A percentile compares a stretch with the other conserved stretches of the same genome.
Evolutionary conservation across 176 grass and related monocot species (phyloP).

Genomic region (bread wheat (Triticum aestivum)): DNA sequence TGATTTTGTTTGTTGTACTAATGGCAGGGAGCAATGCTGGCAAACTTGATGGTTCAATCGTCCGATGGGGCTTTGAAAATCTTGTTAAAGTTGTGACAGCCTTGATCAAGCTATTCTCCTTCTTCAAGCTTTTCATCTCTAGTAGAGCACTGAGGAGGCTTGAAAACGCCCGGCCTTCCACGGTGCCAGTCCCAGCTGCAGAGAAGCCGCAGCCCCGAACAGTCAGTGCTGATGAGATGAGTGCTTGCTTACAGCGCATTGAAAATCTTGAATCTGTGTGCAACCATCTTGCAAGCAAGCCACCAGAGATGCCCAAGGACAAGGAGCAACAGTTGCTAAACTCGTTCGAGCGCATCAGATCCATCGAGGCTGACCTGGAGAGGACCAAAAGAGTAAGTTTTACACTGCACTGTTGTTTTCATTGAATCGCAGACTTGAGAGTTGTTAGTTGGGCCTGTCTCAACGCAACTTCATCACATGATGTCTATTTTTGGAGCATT

Average conservation of each 20-base stretch:
- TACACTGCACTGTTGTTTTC: too few relatives aligned
- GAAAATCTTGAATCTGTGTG: slow-evolving; percentile 66
- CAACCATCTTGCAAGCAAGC: slow-evolving; percentile 66
- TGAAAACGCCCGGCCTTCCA: slow-evolving; percentile 25
- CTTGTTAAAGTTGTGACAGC: slow-evolving; percentile 40
- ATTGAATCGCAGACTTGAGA: not conserved
- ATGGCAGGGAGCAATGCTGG: slow-evolving; percentile 39
- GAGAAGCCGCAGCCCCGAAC: slow-evolving; percentile 20
- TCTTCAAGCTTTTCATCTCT: slow-evolving; percentile 41
- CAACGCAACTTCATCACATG: too few relatives aligned
- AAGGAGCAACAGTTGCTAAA: slow-evolving; percentile 63
- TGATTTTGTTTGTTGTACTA: slow-evolving; percentile 1
- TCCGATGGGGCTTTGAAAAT: slow-evolving; percentile 33
- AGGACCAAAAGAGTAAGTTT: slow-evolving; percentile 66
- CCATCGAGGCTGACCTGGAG: slow-evolving; percentile 80
- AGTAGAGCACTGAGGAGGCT: slow-evolving; percentile 48
- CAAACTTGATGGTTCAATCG: slow-evolving; percentile 23
- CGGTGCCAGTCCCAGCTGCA: not conserved
- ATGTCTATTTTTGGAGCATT: not conserved
- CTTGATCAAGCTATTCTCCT: slow-evolving; percentile 70
- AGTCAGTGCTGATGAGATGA: slow-evolving; percentile 33
- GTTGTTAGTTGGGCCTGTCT: not conserved
- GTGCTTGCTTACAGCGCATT: slow-evolving; percentile 60
- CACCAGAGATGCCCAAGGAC: slow-evolving; percentile 65
- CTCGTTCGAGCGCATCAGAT: slow-evolving; percentile 87